These are phyloP conservation scores for Hylodesmum podocarpum DNA, from an alignment of 306 rosid species.

Conservation along the genomic window DNA sequence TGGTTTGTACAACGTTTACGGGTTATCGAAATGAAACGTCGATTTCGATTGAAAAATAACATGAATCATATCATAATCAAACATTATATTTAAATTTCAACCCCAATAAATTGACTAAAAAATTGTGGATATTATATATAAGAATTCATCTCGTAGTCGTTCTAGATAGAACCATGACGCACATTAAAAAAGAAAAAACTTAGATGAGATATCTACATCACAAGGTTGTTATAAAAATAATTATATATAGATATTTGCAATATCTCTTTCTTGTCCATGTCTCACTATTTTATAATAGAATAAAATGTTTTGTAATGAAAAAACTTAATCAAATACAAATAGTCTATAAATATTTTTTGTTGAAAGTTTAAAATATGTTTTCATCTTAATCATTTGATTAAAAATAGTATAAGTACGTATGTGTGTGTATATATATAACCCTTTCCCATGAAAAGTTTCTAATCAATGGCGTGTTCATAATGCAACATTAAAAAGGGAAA, in stretches of 20 bases:
- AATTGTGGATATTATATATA: neutral
- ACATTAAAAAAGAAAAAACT: neutral
- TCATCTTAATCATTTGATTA: neutral
- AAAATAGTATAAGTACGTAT: neutral
- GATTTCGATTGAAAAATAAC: neutral
- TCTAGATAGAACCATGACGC: neutral
- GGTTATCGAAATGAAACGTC: neutral
- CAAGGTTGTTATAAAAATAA: neutral
- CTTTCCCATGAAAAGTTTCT: neutral
- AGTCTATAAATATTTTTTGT: neutral
- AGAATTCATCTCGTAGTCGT: neutral
- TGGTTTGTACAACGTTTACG: too few relatives aligned
- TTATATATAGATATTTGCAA: neutral
- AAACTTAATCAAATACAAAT: neutral
- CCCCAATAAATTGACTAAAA: neutral
- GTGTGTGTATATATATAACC: neutral
- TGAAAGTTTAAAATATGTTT: neutral
- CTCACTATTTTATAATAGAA: neutral
- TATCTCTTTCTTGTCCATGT: neutral
- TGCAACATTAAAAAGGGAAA: neutral
- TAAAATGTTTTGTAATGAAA: neutral
- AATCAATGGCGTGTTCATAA: neutral
- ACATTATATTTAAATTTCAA: neutral
- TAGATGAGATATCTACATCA: neutral
- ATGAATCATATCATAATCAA: neutral